Evolutionary conservation across 2,329 filamentous ascomycete species (phyloP), one percentile per base, ranked within the genome.

Genomic region (Celoporthe dispersa): DNA sequence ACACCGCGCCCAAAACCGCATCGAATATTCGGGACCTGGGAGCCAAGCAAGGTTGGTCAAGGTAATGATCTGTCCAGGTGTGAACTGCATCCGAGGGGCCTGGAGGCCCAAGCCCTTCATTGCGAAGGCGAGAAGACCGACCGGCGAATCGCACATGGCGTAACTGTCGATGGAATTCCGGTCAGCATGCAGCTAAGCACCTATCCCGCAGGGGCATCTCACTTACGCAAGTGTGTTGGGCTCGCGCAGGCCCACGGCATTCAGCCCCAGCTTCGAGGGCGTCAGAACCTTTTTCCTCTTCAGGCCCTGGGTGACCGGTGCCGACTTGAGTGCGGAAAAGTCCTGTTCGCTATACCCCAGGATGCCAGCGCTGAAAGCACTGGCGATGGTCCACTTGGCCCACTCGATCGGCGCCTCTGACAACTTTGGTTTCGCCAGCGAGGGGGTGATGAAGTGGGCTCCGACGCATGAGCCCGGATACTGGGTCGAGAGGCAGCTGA

Each of bases 31-130:
- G 0, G 89, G 89, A 0, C 90, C 90, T 0, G 90, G 89, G 0
- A 92, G 78, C 90, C 90, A 92, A 31, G 88, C 86, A 37, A 91
- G 79, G 76, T 88, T 85, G 1, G 88, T 85, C 74, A 90, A 81
- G 25, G 87, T 88, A 70, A 92, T 82, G 33, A 92, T 81, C 68
- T 91, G 87, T 19, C 82, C 80, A 3, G 81, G 79, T 1, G 82
- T 81, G 65, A 88, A 81, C 22, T 80, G 79, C 68, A 81, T 79
- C 6, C 73, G 76, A 0, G 82, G 80, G 2, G 79, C 81, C 3
- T 82, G 76, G 1, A 80, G 77, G 22, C 81, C 80, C 66, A 89
- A 77, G 2, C 81, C 78, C 74, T 83, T 84, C 70, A 88, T 76
- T 5, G 88, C 81, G 71, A 87, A 85, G 39, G 87, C 84, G 11